Evolutionary conservation across 306 rosid genomes (phyloP), one percentile per base, ranked within the genome.

Genomic region (Casuarina glauca): DNA sequence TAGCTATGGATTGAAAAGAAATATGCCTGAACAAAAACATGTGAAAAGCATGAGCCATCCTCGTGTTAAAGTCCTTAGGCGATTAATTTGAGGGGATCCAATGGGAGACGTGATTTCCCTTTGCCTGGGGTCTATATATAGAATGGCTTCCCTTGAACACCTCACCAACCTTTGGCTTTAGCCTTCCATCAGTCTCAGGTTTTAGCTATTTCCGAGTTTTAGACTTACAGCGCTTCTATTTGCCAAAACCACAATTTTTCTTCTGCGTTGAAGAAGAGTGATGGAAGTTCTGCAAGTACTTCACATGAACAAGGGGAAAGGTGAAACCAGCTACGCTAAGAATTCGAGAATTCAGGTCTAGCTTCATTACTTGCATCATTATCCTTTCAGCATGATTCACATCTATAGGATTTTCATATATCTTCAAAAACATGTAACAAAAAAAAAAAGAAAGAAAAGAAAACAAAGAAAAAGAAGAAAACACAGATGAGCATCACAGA

Each of bases 271-370:
- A 44, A 69, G 39, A 26, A 39, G 13, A 67, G 36, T 76, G 44
- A 94, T 94, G 96, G 82, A 90, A 80, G 81, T 79, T 1, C 17
- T 63, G 26, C 84, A 84, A 78, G 63, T 84, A 3, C 82, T 92
- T 62, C 93, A 82, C 87, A 94, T 91, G 98, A 94, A 89, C 89
- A 84, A 87, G 71, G 97, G 96, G 1, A 76, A 20, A 1, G 97
- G 89, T 1, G 86, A 81, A 19, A 79, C 87, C 44, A 94, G 98
- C 84, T 90, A 94, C 75, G 94, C 94, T 19, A 75, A 80, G 84
- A 94, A 92, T 86, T 94, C 90, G 9, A 6, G 20, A 0, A 64
- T 92, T 79, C 98, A 94, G 97, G 97, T 91, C 45, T 8, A 13
- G 16, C 10, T 53, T 26, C 19, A n/a, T 17, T 26, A 4, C 15